A percentile compares a stretch with the other conserved stretches of the same genome.
These are phyloP conservation scores for Myxozyma nipponensis DNA, from an alignment of 805 yeast species.

Conservation along the genomic window DNA sequence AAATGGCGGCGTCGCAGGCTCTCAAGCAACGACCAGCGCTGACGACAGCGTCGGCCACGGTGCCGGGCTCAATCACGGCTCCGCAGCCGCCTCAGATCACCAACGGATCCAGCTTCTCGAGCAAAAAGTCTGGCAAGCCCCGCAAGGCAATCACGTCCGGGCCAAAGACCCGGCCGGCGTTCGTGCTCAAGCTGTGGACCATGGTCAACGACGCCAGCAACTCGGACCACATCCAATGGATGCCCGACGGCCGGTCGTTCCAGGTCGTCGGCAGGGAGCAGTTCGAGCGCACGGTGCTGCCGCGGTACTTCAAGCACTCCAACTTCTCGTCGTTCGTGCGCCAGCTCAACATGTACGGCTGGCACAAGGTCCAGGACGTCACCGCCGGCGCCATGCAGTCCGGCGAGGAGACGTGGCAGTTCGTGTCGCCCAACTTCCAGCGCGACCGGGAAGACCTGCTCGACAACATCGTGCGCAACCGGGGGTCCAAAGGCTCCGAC, in stretches of 20 bases:
- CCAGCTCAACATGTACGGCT: conserved; percentile 96
- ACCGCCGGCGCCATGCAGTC: conserved; percentile 53
- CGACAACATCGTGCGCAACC: conserved; percentile 79
- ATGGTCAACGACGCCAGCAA: conserved; percentile 86
- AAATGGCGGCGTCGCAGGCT: conserved; percentile 3
- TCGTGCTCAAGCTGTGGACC: conserved; percentile 89
- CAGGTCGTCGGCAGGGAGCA: conserved; percentile 77
- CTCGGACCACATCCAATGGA: conserved; percentile 73
- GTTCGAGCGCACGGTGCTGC: conserved; percentile 79
- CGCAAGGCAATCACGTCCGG: conserved; percentile 31
- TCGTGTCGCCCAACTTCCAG: conserved; percentile 75
- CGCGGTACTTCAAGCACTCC: conserved; percentile 90
- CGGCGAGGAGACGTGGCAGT: conserved; percentile 81
- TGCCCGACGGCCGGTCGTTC: conserved; percentile 77
- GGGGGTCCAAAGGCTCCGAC: conserved; percentile 42
- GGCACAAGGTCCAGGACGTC: conserved; percentile 97
- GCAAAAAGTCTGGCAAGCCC: conserved; percentile 7
- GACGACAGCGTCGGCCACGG: conserved; percentile 15
- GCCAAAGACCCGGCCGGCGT: conserved; percentile 61
- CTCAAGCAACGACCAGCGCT: conserved; percentile 27
- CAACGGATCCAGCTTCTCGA: neutral
- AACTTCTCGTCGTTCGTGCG: conserved; percentile 95
- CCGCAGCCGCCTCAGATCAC: conserved; percentile 4
- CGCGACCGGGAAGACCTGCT: conserved; percentile 77
- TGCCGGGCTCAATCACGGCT: conserved; percentile 27